Evolutionary conservation across 2,329 filamentous ascomycete species (phyloP), one percentile per base, ranked within the genome.

Genomic region (Talaromyces sp.): DNA sequence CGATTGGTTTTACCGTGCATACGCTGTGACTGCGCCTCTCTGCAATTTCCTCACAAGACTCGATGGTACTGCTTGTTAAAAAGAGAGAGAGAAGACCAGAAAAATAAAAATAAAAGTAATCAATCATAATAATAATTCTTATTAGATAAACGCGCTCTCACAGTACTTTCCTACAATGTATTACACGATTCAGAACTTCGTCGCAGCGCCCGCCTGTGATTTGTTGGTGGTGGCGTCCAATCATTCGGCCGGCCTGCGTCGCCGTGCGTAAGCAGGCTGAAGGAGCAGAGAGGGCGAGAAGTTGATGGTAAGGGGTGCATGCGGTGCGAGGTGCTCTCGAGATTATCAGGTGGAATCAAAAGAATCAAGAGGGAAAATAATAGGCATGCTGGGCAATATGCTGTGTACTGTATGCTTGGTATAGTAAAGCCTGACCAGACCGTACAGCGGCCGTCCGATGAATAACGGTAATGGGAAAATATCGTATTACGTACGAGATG

Each of bases 401-500:
- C 36, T 39, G 5, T 47, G 36, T 39, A 39, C 1, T 39, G 36
- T 39, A 39, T 39, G 15, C 36, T 39, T 39, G 25, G n/a, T 52
- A 19, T 52, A 17, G 25, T 52, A 53, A 28, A 30, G 13, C 11
- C 44, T 47, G 44, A 47, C 44, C 44, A 47, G 44, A 47, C 44
- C 44, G 28, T 53, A 53, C 49, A 30, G 51, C 39, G 60, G 54
- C 28, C 60, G 55, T 62, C 49, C 33, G 39, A 33, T 47, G 51
- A 55, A 59, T 55, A 59, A 59, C 60, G 28, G 60, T 56, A 44
- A 62, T 57, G 39, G 52, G 57, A 47, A 58, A 58, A 56, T 59
- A 33, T 39, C 36, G 60, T 62, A 62, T 59, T 62, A 62, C 52
- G 39, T 60, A 56, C 60, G 27, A 47, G 39, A 33, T 58, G 52